A percentile compares a stretch with the other conserved stretches of the same genome.
phyloP scores from a whole-genome alignment of 805 yeast species.

The Groenewaldozyma salmanticensis region DNA sequence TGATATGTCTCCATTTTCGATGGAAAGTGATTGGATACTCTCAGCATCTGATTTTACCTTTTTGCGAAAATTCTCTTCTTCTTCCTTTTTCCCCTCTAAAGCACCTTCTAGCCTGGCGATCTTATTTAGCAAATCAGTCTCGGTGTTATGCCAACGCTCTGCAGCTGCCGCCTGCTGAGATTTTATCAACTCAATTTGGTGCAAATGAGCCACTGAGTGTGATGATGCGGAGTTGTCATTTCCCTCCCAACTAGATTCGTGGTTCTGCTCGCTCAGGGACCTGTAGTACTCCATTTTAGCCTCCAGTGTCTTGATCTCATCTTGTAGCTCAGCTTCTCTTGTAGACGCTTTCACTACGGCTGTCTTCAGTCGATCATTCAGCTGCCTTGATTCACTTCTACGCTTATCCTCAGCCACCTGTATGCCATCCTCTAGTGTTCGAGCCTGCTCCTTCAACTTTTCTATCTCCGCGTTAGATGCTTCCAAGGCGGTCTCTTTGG shows the following conservation, averaged over 20 bases:
- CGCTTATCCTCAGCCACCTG: slow-evolving; percentile 29
- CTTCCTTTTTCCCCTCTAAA: slow-evolving; percentile 10
- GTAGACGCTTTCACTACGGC: slow-evolving; percentile 23
- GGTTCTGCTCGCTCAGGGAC: slow-evolving; percentile 44
- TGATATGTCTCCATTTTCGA: slow-evolving; percentile 10
- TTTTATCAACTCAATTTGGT: slow-evolving; percentile 48
- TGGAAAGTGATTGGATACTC: slow-evolving; percentile 6
- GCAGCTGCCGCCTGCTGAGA: slow-evolving; percentile 66
- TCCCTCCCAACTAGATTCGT: slow-evolving; percentile 22
- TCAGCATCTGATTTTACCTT: slow-evolving; percentile 13
- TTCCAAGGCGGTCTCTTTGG: slow-evolving; percentile 22
- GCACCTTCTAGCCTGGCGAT: slow-evolving; percentile 28
- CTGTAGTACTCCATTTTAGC: slow-evolving; percentile 60
- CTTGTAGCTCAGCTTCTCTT: slow-evolving; percentile 19
- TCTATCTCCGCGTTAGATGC: slow-evolving; percentile 21
- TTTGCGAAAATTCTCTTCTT: slow-evolving; percentile 14
- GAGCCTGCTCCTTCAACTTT: slow-evolving; percentile 23
- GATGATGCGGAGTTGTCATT: slow-evolving; percentile 20
- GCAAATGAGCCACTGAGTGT: slow-evolving; percentile 27
- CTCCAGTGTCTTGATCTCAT: slow-evolving; percentile 43
- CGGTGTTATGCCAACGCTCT: slow-evolving; percentile 76
- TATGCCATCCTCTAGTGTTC: slow-evolving; percentile 24
- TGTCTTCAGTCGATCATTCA: slow-evolving; percentile 22
- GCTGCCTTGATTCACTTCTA: slow-evolving; percentile 8
- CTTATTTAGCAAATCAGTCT: slow-evolving; percentile 47